Percentiles rank a stretch among this genome's conserved stretches.
Evolutionary conservation across 2,329 filamentous ascomycete genomes (phyloP).

Genomic region (Fusarium neocosmosporiellum): DNA sequence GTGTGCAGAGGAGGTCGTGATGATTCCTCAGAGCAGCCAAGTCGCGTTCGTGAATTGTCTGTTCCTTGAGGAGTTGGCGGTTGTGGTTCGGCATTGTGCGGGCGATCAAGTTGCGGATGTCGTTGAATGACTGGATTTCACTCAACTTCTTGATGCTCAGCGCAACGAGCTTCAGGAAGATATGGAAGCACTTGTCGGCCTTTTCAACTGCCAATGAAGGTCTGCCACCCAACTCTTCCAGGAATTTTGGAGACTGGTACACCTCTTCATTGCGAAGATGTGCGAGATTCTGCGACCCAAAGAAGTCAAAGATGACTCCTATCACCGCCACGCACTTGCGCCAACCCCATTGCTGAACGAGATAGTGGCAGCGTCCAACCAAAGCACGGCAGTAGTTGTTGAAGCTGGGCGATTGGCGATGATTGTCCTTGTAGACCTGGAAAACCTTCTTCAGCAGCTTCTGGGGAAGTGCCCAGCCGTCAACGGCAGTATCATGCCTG

Average conservation of each 20-base stretch:
- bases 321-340: slow-evolving; percentile 66
- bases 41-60: slow-evolving; percentile 68
- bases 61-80: slow-evolving; percentile 72
- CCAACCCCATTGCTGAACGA: slow-evolving; percentile 76
- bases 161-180: slow-evolving; percentile 73
- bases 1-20: slow-evolving; percentile 73
- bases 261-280: slow-evolving; percentile 74
- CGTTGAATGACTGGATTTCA: slow-evolving; percentile 61
- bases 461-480: slow-evolving; percentile 72
- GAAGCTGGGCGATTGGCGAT: slow-evolving; percentile 68
- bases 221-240: slow-evolving; percentile 63
- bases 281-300: slow-evolving; percentile 69
- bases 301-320: slow-evolving; percentile 75
- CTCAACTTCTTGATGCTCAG: slow-evolving; percentile 65
- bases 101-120: slow-evolving; percentile 70
- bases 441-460: slow-evolving; percentile 68
- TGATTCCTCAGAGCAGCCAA: slow-evolving; percentile 74
- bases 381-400: slow-evolving; percentile 73
- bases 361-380: slow-evolving; percentile 70
- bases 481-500: slow-evolving; percentile 47
- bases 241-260: slow-evolving; percentile 69
- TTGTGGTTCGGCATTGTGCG: slow-evolving; percentile 74
- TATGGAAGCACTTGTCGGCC: slow-evolving; percentile 73
- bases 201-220: slow-evolving; percentile 62
- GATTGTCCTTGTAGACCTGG: slow-evolving; percentile 66